Evolutionary conservation across 2,329 filamentous ascomycete genomes (phyloP).

Genomic region (Colletotrichum tamarilloi): DNA sequence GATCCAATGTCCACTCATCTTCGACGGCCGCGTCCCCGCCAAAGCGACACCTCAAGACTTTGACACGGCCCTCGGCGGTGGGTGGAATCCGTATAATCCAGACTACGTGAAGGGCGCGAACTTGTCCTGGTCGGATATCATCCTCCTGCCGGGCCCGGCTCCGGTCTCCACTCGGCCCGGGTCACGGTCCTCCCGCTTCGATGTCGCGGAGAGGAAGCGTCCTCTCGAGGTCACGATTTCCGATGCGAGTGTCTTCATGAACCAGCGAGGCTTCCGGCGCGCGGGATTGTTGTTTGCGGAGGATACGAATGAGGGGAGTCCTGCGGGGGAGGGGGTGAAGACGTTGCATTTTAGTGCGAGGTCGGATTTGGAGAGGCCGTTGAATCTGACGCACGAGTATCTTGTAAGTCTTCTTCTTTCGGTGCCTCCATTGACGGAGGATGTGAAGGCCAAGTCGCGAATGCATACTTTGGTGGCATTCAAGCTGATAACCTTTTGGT

Average conservation of each 20-base stretch:
- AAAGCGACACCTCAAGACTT: slow-evolving; percentile 43
- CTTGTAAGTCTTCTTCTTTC: slow-evolving; percentile 35
- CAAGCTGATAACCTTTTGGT: too few species aligned
- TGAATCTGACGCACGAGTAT: slow-evolving; percentile 52
- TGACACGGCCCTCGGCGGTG: slow-evolving; percentile 42
- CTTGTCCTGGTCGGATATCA: slow-evolving; percentile 50
- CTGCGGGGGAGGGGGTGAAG: slow-evolving; percentile 47
- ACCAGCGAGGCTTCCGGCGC: slow-evolving; percentile 57
- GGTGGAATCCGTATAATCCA: slow-evolving; percentile 47
- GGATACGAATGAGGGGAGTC: slow-evolving; percentile 52
- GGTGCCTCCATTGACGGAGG: too few species aligned
- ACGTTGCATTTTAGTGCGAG: slow-evolving; percentile 50
- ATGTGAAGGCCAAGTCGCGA: neutral
- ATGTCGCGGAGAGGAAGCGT: slow-evolving; percentile 44
- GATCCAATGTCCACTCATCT: slow-evolving; percentile 48
- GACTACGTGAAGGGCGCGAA: slow-evolving; percentile 49
- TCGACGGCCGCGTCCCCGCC: slow-evolving; percentile 49
- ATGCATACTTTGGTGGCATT: too few species aligned
- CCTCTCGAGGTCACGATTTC: slow-evolving; percentile 56
- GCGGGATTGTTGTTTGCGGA: slow-evolving; percentile 55
- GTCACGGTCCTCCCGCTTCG: slow-evolving; percentile 48
- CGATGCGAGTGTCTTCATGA: slow-evolving; percentile 57
- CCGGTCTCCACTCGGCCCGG: neutral
- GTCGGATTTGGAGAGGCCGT: slow-evolving; percentile 44
- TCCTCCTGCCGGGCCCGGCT: slow-evolving; percentile 43